Conservation (phyloP, 2,329 filamentous ascomycete species). For the Pyrenochaeta sp. region DNA sequence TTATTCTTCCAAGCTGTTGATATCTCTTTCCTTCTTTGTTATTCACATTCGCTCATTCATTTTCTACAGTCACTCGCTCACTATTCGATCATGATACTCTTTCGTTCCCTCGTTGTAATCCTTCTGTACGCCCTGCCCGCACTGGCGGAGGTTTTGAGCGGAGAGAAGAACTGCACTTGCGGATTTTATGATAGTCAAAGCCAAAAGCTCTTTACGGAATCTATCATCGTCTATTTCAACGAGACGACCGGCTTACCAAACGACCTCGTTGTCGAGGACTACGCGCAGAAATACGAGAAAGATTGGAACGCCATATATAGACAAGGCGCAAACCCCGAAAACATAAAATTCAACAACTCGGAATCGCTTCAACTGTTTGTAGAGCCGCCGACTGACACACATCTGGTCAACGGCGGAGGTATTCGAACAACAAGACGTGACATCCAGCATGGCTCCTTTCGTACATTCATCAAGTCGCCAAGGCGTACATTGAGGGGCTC, state of each 20-base stretch:
- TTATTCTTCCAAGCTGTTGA: slow-evolving; percentile 5
- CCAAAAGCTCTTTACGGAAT: slow-evolving; percentile 56
- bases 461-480: slow-evolving; percentile 54
- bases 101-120: slow-evolving; percentile 16
- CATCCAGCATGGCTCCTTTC: slow-evolving; percentile 59
- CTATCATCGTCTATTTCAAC: slow-evolving; percentile 61
- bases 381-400: slow-evolving; percentile 42
- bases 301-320: slow-evolving; percentile 58
- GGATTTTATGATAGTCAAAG: slow-evolving; percentile 55
- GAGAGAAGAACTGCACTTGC: slow-evolving; percentile 52
- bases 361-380: slow-evolving; percentile 48
- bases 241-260: slow-evolving; percentile 51
- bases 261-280: slow-evolving; percentile 53
- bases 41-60: slow-evolving; percentile 16
- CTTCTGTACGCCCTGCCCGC: slow-evolving; percentile 21
- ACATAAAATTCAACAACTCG: slow-evolving; percentile 48
- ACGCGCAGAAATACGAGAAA: slow-evolving; percentile 55
- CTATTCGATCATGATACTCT: slow-evolving; percentile 15
- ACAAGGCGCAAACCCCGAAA: slow-evolving; percentile 53
- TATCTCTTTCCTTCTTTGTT: slow-evolving; percentile 4
- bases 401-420: slow-evolving; percentile 56
- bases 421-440: slow-evolving; percentile 56
- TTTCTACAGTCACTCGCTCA: neutral
- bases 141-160: slow-evolving; percentile 26
- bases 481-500: slow-evolving; percentile 48